Base-by-base conservation (phyloP, 2,329 filamentous ascomycete genomes). In the Paracamarosporium sp. region DNA sequence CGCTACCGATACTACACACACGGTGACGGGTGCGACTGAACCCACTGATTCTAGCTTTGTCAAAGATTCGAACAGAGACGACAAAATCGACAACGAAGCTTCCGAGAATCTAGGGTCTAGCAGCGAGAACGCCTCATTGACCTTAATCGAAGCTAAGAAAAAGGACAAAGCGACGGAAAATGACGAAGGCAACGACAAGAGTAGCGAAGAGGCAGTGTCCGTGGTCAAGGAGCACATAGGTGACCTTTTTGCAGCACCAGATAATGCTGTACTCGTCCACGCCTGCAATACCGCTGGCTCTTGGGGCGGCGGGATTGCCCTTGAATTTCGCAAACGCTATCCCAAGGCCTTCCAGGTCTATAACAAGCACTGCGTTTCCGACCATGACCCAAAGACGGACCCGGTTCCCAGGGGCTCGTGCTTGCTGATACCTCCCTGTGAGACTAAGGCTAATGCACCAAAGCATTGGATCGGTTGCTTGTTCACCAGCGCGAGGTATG, bases 241-340 rank as follows among this genome's bases (percentile, higher is more conserved):
- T 50, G 76, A 85, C 65, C 78, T 88, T 36, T 86, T 88, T 67
- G 67, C 77, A 35, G 82, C 82, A 0, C 84, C 85, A 0, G 67
- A 79, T 31, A 72, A 78, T 51, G 76, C 80, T 22, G 77, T 85
- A 15, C 72, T 88, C 15, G 80, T 87, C 56, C 86, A 88, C 69
- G 84, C 86, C 12, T 88, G 85, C 74, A 88, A 88, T 69, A 82
- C 81, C 50, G 72, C 80, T 59, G 86, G 86, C 5, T 67, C 66
- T 13, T 88, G 86, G 86, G 84, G 84, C 44, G 79, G 78, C 3
- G 86, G 86, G n/a, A 85, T 88, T 52, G 86, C 86, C 2, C 62
- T 66, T 31, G 76, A 72, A 0, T 87, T 88, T 73, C 80, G 77
- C 22, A 57, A 71, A 4, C 71, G 71, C 22, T 88, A 86, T 56